Base-by-base conservation (phyloP, 1,139 yeast genomes). In the Debaryomyces sp. region DNA sequence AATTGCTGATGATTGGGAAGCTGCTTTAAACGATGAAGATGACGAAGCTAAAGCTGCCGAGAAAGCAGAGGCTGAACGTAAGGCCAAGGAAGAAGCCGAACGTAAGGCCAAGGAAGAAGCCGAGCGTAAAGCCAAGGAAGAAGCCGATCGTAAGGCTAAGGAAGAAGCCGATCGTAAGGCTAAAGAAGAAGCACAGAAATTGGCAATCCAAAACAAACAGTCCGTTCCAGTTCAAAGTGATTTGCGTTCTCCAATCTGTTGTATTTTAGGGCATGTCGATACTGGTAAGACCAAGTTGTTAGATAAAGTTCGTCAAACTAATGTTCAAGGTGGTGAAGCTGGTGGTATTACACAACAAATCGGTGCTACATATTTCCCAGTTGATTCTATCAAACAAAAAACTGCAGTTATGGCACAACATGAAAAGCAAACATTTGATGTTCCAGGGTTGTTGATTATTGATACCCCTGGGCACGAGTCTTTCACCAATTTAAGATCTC, bases 401-500 rank as follows among this genome's bases (percentile, higher is more conserved):
- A 94, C 98, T 36, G 87, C 85, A 42, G 96, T 87, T 44, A 92
- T 94, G 97, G 83, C 90, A 52, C 78, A 84, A 59, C 88, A 82
- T 67, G 97, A 90, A 69, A 87, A 89, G 66, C 86, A 85, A 66
- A 78, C 87, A 17, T 92, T 87, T 68, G 96, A 94, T 58, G 98
- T 94, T 52, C 99, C 99, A 50, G 99, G 99, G 73, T 78, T 94
- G 64, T 81, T 94, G 68, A 86, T 94, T 58, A 94, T 94, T 62
- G 99, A 94, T 77, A 94, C 99, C 1, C 99, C 99, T 59, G 99
- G 99, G 70, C 99, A 94, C 90, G 99, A 94, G 80, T 92, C 98
- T 55, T 95, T 94, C 81, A 85, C 97, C 44, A 95, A 95, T 71
- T 82, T 94, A 70, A 89, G 99, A 81, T 84, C 97, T 44, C 91